phyloP scores from a whole-genome alignment of 495 filamentous ascomycete genomes.

The Podospora tetraspora region DNA sequence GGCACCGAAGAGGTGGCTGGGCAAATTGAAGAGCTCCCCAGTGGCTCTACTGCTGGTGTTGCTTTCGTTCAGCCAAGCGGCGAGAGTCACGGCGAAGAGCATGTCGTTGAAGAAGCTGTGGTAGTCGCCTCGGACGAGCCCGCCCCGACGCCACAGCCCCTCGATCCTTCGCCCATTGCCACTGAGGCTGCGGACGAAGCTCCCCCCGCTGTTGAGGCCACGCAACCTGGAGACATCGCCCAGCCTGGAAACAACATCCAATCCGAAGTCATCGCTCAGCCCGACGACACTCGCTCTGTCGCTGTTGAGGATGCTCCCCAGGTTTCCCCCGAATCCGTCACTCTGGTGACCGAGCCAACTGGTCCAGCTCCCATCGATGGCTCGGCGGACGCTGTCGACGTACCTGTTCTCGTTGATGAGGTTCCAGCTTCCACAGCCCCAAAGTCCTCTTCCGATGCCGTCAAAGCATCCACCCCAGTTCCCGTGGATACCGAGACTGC shows the following conservation, averaged over 20 bases:
- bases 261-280: background rate
- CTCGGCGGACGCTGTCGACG: background rate
- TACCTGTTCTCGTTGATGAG: background rate
- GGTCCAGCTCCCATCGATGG: background rate
- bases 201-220: background rate
- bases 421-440: background rate
- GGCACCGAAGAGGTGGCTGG: background rate
- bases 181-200: background rate
- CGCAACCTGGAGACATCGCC: too few species aligned
- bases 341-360: background rate
- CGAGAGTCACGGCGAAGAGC: background rate
- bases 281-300: background rate
- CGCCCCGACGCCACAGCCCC: background rate
- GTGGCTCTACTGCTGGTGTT: slow-evolving; percentile 7
- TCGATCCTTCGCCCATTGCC: background rate
- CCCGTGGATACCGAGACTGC: background rate
- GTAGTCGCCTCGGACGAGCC: slow-evolving; percentile 1
- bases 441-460: background rate
- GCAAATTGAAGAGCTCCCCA: background rate
- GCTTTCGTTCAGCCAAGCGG: slow-evolving; percentile 7
- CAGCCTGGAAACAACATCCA: background rate
- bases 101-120: slow-evolving; percentile 17
- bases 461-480: background rate
- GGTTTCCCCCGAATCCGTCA: background rate
- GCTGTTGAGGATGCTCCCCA: background rate